phyloP scores from a whole-genome alignment of 2,329 filamentous ascomycete species.

The Fusarium proliferatum region DNA sequence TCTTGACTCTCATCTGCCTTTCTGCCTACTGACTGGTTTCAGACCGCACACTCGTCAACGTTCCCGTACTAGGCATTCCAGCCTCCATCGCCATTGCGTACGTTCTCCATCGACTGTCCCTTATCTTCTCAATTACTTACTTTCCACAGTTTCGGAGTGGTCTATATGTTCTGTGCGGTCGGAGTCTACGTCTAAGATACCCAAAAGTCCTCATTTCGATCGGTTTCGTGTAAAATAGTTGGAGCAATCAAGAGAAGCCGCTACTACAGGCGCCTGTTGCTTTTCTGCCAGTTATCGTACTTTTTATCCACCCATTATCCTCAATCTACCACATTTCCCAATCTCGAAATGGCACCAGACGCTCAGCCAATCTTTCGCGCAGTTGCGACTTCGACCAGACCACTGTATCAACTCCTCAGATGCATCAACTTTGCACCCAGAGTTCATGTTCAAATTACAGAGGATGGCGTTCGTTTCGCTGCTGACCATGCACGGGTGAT shows the following conservation, averaged over 20 bases:
- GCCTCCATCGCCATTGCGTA: constrained; percentile 93
- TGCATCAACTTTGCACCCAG: constrained; percentile 71
- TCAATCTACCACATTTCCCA: constrained; percentile 7
- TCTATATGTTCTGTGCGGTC: constrained; percentile 99
- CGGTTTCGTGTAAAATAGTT: constrained; percentile 53
- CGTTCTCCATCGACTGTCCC: constrained; percentile 49
- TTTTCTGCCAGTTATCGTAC: constrained; percentile 41
- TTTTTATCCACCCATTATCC: constrained; percentile 17
- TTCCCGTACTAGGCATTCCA: constrained; percentile 83
- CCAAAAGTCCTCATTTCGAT: constrained; percentile 48
- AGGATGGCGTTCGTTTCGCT: constrained; percentile 86
- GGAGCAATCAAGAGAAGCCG: constrained; percentile 49
- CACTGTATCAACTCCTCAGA: constrained; percentile 72
- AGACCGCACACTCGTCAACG: constrained; percentile 85
- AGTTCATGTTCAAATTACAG: constrained; percentile 77
- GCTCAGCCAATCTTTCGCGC: constrained; percentile 73
- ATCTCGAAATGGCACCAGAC: constrained; percentile 47
- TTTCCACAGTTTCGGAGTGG: constrained; percentile 80
- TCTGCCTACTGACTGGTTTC: constrained; percentile 36
- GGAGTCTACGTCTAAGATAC: constrained; percentile 93
- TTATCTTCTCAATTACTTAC: constrained; percentile 33
- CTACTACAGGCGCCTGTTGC: constrained; percentile 45
- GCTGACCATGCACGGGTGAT: constrained; percentile 90
- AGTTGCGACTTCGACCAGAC: constrained; percentile 80
- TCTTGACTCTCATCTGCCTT: neutral